Evolutionary conservation across 257 asterid species (phyloP), one percentile per base, ranked within the genome.

Genomic region (Penstemon eatonii): DNA sequence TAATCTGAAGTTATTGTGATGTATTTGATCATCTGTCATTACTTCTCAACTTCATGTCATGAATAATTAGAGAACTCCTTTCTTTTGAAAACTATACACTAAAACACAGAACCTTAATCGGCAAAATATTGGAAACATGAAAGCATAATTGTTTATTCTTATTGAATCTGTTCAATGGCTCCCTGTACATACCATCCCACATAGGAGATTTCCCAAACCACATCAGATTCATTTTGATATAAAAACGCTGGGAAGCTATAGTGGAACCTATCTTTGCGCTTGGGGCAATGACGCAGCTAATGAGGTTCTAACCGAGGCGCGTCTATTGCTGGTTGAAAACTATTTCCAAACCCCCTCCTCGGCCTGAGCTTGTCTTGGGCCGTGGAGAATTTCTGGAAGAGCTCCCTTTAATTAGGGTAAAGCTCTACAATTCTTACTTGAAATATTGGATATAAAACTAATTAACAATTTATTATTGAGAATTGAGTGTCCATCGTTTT

Each of bases 211-310:
- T 25, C 19, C 38, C 0, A 11, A 55, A 25, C 4, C 7, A 25
- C 11, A 7, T 19, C 33, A 55, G 40, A 6, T 25, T 38, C 10
- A 5, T 15, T 6, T 7, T 7, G 12, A 0, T 0, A 15, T 55
- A 55, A 15, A 55, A 55, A 2, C 0, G 38, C 11, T 1, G 9
- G 11, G 37, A 2, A 3, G 8, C 11, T 8, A 5, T 7, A 8
- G 0, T 0, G 3, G 3, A 55, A 15, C 2, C 25, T 55, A 55
- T 55, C 60, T 55, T 55, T 55, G 60, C 60, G 60, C 60, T 55
- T 55, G 60, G 60, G 60, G 60, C 60, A 55, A 55, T 55, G 60
- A 55, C 41, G 60, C 60, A 55, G 60, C 60, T 55, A 55, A 39
- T 55, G 60, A 55, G 60, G 60, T 55, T 5, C 60, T 55, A 55